These are phyloP conservation scores for Trifolium repens DNA, from an alignment of 306 rosid genomes.

Conservation along the genomic window DNA sequence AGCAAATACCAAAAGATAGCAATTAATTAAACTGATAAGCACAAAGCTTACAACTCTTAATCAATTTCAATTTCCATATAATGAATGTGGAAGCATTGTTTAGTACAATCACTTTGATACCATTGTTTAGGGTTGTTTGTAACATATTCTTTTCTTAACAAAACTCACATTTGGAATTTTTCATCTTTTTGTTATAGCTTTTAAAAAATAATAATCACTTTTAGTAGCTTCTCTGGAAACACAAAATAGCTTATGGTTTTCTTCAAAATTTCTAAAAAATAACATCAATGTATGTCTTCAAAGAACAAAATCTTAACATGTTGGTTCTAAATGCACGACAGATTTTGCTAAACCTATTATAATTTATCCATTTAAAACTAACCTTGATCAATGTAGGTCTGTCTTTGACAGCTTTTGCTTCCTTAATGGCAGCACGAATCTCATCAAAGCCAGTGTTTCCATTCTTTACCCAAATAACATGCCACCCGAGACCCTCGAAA, in stretches of 20 bases:
- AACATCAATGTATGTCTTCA: neutral
- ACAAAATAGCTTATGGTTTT: too few species aligned
- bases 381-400: slow-evolving; percentile 95
- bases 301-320: neutral
- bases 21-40: neutral
- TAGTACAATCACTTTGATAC: slow-evolving; percentile 7
- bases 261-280: neutral
- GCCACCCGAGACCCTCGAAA: slow-evolving; percentile 98
- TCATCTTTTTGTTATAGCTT: too few species aligned
- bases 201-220: too few species aligned
- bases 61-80: slow-evolving; percentile 13
- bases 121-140: neutral
- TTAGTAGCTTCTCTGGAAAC: too few species aligned
- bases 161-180: too few species aligned
- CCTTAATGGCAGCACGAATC: slow-evolving; percentile 94
- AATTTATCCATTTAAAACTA: slow-evolving; percentile 23
- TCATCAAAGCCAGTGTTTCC: slow-evolving; percentile 95
- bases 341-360: neutral
- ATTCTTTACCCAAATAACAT: slow-evolving; percentile 96
- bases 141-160: too few species aligned
- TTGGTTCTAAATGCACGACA: neutral
- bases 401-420: slow-evolving; percentile 91
- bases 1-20: slow-evolving; percentile 24
- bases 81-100: too few species aligned
- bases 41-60: neutral